phyloP scores from a whole-genome alignment of 2,329 filamentous ascomycete species.

The Anisogramma anomala region DNA sequence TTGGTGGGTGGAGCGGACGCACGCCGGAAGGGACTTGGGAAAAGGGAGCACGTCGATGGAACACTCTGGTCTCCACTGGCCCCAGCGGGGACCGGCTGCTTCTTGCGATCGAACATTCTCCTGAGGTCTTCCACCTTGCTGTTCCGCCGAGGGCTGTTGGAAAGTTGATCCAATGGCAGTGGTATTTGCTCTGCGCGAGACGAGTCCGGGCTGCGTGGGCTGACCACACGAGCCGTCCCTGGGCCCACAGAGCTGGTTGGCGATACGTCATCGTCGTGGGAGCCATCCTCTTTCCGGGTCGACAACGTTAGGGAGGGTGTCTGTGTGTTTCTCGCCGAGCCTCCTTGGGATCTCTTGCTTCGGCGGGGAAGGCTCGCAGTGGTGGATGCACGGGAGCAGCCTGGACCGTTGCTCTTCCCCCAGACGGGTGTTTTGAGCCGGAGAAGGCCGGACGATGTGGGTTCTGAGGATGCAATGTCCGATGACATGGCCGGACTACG shows the following conservation, averaged over 20 bases:
- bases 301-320: not conserved
- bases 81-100: not conserved
- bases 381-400: not conserved
- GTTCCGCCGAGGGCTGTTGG: not conserved
- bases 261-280: not conserved
- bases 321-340: not conserved
- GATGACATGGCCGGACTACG: not conserved
- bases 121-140: not conserved
- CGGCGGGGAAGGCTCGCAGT: not conserved
- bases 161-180: not conserved
- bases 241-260: not conserved
- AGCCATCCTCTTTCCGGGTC: not conserved
- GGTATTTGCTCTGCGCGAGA: not conserved
- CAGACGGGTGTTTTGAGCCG: constrained; percentile 5
- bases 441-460: not conserved
- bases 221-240: not conserved
- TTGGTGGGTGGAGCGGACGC: not conserved
- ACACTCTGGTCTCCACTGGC: not conserved
- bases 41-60: constrained; percentile 1
- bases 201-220: not conserved
- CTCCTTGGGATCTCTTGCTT: not conserved
- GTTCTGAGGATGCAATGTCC: not conserved
- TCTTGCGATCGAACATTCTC: not conserved
- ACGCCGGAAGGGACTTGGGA: constrained; percentile 1
- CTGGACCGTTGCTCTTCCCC: not conserved